phyloP scores from a whole-genome alignment of 768 basidiomycete species.

The Candolleomyces aberdarensis region DNA sequence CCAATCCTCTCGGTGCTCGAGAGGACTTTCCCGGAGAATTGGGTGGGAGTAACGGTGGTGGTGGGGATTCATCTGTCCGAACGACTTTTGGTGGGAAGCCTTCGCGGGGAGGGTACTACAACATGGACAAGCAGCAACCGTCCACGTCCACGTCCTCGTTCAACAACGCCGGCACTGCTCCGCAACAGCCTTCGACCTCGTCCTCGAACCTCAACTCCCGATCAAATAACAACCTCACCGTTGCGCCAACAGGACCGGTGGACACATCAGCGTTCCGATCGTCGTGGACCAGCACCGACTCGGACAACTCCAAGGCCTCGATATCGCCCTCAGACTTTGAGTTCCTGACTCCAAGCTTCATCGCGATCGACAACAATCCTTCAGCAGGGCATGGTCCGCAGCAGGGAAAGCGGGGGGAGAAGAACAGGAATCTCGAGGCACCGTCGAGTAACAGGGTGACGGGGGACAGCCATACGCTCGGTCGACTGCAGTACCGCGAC shows the following conservation, averaged over 20 bases:
- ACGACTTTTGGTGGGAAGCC: not conserved
- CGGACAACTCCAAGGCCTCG: not conserved
- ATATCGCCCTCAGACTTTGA: not conserved
- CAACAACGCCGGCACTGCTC: not conserved
- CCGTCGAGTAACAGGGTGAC: not conserved
- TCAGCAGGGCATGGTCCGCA: not conserved
- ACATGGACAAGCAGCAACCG: not conserved
- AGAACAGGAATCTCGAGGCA: not conserved
- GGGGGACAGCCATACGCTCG: not conserved
- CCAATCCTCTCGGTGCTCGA: not conserved
- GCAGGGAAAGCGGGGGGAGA: not conserved
- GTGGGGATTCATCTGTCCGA: not conserved
- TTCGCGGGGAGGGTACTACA: not conserved
- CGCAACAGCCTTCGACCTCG: not conserved
- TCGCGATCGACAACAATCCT: not conserved
- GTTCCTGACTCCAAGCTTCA: slow-evolving; percentile 2
- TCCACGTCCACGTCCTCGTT: not conserved
- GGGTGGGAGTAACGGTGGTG: not conserved
- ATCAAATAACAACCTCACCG: not conserved
- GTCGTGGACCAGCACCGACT: not conserved
- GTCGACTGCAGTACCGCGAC: not conserved
- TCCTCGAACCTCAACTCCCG: not conserved
- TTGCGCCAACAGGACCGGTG: not conserved
- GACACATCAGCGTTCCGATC: not conserved
- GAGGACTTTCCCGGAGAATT: not conserved